phyloP scores from a whole-genome alignment of 225 moss, liverwort and hornwort species.

The Rhytidiadelphus loreus region DNA sequence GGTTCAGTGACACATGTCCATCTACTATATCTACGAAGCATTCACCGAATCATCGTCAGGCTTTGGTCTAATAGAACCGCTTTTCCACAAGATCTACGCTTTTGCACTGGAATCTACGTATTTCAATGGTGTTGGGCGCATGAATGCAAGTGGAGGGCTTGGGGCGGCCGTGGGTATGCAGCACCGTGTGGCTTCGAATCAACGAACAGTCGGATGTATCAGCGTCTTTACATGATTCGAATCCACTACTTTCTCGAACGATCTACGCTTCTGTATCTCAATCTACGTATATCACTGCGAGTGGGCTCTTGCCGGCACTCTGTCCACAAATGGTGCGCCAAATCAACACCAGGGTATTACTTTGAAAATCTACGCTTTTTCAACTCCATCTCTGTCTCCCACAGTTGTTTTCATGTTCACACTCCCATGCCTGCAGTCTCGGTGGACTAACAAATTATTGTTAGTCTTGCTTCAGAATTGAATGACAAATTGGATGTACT shows the following conservation, averaged over 20 bases:
- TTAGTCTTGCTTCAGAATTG: too few relatives aligned
- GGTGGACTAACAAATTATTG: too few relatives aligned
- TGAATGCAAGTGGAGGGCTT: background rate
- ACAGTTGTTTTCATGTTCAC: too few relatives aligned
- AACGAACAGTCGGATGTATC: background rate
- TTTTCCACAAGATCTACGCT: background rate
- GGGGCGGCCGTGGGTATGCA: background rate
- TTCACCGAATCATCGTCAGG: too few relatives aligned
- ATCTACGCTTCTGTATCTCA: background rate
- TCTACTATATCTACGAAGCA: background rate
- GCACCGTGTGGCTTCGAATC: background rate
- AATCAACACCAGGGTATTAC: background rate
- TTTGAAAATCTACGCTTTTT: background rate
- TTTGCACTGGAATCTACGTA: too few relatives aligned
- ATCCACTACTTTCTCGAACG: rapidly evolving
- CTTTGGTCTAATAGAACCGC: too few relatives aligned
- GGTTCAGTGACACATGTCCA: too few relatives aligned
- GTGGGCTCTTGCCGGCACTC: background rate
- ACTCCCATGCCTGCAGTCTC: too few relatives aligned
- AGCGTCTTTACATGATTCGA: rapidly evolving
- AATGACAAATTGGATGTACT: too few relatives aligned
- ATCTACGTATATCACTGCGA: background rate
- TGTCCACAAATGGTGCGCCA: background rate
- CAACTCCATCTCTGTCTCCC: too few relatives aligned
- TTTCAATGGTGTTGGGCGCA: too few relatives aligned